These are phyloP conservation scores for Primulina huaijiensis DNA, from an alignment of 257 asterid species.

Conservation along the genomic window DNA sequence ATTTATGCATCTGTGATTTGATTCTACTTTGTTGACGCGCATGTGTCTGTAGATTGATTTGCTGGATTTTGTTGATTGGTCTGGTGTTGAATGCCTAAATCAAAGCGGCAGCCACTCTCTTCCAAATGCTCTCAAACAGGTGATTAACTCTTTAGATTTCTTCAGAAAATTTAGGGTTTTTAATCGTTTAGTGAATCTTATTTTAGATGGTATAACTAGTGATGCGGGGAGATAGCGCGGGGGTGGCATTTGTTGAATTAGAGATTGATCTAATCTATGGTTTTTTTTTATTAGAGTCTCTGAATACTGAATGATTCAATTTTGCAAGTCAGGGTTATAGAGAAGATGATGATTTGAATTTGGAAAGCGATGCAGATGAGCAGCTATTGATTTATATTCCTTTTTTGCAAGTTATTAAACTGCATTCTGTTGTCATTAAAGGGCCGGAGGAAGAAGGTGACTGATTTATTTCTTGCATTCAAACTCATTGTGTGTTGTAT, in stretches of 20 bases:
- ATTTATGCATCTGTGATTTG: not conserved
- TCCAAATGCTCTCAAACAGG: constrained; percentile 77
- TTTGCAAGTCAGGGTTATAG: constrained; percentile 70
- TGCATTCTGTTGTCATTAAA: constrained; percentile 65
- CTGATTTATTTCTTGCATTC: constrained; percentile 6
- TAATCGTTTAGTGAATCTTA: not conserved
- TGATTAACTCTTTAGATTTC: not conserved
- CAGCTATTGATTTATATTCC: constrained; percentile 87
- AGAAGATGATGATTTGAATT: constrained; percentile 82
- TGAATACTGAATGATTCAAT: constrained; percentile 12
- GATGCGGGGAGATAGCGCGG: not conserved
- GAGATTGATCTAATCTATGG: not conserved
- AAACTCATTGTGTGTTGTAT: not conserved
- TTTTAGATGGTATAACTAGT: not conserved
- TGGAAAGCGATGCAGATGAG: constrained; percentile 97
- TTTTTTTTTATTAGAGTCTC: not conserved
- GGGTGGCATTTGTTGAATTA: constrained; percentile 5
- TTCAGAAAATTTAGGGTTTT: not conserved
- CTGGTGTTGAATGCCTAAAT: constrained; percentile 80
- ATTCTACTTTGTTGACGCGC: not conserved
- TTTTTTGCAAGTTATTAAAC: constrained; percentile 77
- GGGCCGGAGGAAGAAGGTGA: constrained; percentile 96
- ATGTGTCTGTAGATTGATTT: constrained; percentile 55
- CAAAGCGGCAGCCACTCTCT: constrained; percentile 53
- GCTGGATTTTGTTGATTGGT: constrained; percentile 73